These are phyloP conservation scores for Ophiocordyceps camponoti-leonardi DNA, from an alignment of 2,329 filamentous ascomycete species.

Conservation along the genomic window DNA sequence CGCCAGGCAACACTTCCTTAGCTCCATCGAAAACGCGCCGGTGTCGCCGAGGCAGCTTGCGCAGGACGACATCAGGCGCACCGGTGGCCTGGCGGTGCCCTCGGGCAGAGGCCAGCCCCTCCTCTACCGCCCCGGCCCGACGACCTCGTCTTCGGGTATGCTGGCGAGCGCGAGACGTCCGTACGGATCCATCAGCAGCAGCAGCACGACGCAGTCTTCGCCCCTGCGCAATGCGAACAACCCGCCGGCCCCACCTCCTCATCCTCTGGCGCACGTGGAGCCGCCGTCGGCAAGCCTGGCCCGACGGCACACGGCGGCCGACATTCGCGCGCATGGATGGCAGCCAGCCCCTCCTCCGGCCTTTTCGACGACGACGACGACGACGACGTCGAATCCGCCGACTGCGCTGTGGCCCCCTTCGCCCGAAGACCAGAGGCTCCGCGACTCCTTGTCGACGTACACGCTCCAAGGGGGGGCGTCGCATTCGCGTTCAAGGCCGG, in stretches of 20 bases:
- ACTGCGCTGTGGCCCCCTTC: constrained; percentile 37
- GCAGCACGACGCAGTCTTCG: constrained; percentile 51
- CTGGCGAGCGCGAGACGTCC: constrained; percentile 58
- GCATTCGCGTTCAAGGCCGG: constrained; percentile 33
- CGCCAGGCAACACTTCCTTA: constrained; percentile 48
- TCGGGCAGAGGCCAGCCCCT: constrained; percentile 36
- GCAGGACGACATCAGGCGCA: constrained; percentile 68
- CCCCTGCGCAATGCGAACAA: constrained; percentile 53
- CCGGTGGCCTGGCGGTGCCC: constrained; percentile 48
- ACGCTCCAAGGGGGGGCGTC: constrained; percentile 28
- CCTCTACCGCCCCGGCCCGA: constrained; percentile 61
- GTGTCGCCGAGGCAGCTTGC: constrained; percentile 77
- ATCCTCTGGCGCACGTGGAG: constrained; percentile 46
- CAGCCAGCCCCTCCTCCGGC: constrained; percentile 45
- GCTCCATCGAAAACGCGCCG: constrained; percentile 54
- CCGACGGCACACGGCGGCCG: constrained; percentile 82
- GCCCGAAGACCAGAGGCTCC: constrained; percentile 36
- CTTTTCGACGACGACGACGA: too few relatives aligned
- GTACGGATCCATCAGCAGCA: constrained; percentile 74
- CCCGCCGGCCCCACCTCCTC: constrained; percentile 35
- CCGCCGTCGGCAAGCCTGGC: constrained; percentile 52
- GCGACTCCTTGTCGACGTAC: constrained; percentile 39
- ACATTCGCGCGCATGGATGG: constrained; percentile 82
- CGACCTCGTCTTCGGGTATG: constrained; percentile 50
- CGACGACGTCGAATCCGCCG: constrained; percentile 38